Evolutionary conservation across 2,329 filamentous ascomycete species (phyloP).

Genomic region (Pseudopithomyces chartarum): DNA sequence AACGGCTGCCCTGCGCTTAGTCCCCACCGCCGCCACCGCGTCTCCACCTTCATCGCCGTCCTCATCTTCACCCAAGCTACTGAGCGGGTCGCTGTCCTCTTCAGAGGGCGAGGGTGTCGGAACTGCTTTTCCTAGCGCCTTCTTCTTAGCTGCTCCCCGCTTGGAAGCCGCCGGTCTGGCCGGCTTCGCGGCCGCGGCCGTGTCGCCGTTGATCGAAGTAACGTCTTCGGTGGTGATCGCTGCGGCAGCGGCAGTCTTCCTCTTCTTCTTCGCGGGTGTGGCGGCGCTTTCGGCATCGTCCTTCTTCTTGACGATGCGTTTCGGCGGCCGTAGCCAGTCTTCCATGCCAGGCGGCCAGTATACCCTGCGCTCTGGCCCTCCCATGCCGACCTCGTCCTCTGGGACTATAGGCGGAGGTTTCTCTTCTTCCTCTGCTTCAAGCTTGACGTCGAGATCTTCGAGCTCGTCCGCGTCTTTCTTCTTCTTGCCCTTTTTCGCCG

Average conservation of each 20-base stretch:
- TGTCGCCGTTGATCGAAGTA: constrained; percentile 28
- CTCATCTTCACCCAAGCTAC: constrained; percentile 41
- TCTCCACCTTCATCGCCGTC: constrained; percentile 29
- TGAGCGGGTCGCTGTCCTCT: constrained; percentile 46
- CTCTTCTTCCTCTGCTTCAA: constrained; percentile 49
- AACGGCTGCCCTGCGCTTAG: constrained; percentile 23
- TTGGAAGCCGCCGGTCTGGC: constrained; percentile 45
- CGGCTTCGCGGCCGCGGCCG: constrained; percentile 39
- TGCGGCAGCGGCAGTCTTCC: constrained; percentile 25
- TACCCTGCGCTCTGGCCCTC: constrained; percentile 77
- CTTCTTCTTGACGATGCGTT: constrained; percentile 67
- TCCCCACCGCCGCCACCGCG: constrained; percentile 19
- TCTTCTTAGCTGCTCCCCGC: constrained; percentile 35
- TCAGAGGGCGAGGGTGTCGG: constrained; percentile 50
- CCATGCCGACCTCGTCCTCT: constrained; percentile 80
- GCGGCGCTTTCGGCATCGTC: constrained; percentile 40
- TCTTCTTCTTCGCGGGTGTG: constrained; percentile 39
- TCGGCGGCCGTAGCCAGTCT: constrained; percentile 84
- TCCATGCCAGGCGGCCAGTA: constrained; percentile 93
- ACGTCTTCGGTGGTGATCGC: constrained; percentile 18
- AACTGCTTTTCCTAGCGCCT: constrained; percentile 46
- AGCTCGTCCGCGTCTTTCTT: constrained; percentile 46
- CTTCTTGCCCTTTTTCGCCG: constrained; percentile 52
- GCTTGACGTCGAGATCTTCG: constrained; percentile 45
- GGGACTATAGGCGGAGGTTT: constrained; percentile 52